Percentiles rank a stretch among this genome's conserved stretches.
Evolutionary conservation across 345 rosid genomes (phyloP).

Genomic region (Salix arbutifolia): DNA sequence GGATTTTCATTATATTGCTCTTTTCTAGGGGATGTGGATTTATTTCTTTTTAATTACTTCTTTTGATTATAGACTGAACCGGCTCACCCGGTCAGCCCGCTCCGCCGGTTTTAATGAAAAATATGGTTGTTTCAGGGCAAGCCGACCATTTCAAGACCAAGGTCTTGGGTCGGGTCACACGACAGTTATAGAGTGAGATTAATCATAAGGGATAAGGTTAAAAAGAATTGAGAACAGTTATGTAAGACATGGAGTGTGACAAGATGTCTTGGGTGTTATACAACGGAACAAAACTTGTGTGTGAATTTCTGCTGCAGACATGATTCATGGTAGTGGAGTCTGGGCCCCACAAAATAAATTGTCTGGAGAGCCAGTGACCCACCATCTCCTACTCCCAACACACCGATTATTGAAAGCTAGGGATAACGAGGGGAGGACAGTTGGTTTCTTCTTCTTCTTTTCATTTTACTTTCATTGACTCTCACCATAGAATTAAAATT

Average conservation of each 20-base stretch:
- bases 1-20: not conserved
- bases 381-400: conserved; percentile 31
- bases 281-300: not conserved
- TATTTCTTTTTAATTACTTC: not conserved
- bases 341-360: conserved; percentile 34
- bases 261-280: conserved; percentile 21
- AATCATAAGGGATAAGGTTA: not conserved
- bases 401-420: conserved; percentile 30
- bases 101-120: too few relatives aligned
- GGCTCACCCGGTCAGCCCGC: too few relatives aligned
- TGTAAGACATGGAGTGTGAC: conserved; percentile 14
- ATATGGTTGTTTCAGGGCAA: too few relatives aligned
- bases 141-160: too few relatives aligned
- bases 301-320: not conserved
- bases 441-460: not conserved
- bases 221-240: conserved; percentile 4
- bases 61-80: not conserved
- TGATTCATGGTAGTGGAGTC: not conserved
- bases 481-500: not conserved
- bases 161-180: too few relatives aligned
- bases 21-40: not conserved
- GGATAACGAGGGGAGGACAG: conserved; percentile 1
- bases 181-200: not conserved
- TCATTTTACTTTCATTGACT: not conserved
- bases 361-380: conserved; percentile 16